Base-by-base conservation (phyloP, 164 flowering plant species). In the Paratinospora sagittata region DNA sequence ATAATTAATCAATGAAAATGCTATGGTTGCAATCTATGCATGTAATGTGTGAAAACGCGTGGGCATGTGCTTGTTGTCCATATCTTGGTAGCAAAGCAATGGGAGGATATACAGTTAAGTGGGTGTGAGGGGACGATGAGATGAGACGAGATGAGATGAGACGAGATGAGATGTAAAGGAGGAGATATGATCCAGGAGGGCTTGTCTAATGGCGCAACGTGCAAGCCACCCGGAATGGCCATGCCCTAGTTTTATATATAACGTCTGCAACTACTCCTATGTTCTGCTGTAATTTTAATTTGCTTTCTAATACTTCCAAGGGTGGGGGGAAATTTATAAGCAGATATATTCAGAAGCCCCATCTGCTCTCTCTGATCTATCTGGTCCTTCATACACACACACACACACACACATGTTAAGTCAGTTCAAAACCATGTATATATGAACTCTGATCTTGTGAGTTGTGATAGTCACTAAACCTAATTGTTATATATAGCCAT, bases 161-260 rank as follows among this genome's bases (percentile, higher is more conserved):
- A 19, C 14, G 45, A 41, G 9, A 41, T 4, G 24, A 55, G 61
- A 55, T 55, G 61, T 6, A 55, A 52, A 30, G 34, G 34, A 30
- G 34, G 34, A 30, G 34, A 30, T 30, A 30, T 43, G 34, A 58
- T 34, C n/a, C 21, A 39, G 33, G 23, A 27, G 64, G 14, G 63
- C 76, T 70, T 70, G 73, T 75, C 73, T 67, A n/a, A 6, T 49
- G 39, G 69, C 21, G n/a, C 37, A 37, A 63, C 60, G 34, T 63
- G 34, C 12, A 41, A 21, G 23, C 27, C 8, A 27, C 23, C 41
- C 0, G 24, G 37, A 24, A 6, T 21, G 8, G 24, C 27, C 26
- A 37, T 24, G 13, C 52, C 52, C 13, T 65, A n/a, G 41, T 6
- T 30, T 1, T 2, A 1, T 30, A 2, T 30, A 30, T 30, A 30